Base-by-base conservation (phyloP, 2,329 filamentous ascomycete genomes). In the Periconia digitata region DNA sequence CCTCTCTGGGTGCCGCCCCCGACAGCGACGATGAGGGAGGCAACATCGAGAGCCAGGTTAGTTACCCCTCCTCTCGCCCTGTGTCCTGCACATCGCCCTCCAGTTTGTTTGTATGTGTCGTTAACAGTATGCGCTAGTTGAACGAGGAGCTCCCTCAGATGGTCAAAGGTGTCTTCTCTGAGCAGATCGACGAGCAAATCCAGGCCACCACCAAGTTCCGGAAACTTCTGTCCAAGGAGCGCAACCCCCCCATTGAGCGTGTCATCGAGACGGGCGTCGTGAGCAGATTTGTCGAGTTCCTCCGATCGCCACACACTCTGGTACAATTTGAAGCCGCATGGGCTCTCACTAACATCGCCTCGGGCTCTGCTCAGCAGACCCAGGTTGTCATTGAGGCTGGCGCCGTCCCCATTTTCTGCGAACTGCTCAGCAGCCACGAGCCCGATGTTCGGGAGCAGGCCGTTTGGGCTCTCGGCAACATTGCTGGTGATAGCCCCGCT, bases 231-330 rank as follows among this genome's bases (percentile, higher is more conserved):
- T 96, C 91, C 60, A 99, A 99, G 79, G 94, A 99, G 80, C 90
- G 94, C 70, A 99, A 99, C 79, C 94, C 94, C 40, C 94, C 94
- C 39, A 99, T 99, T 72, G 94, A 99, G 79, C 91, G 95, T 72
- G 94, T 99, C 62, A 99, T 99, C 76, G 95, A 97, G 83, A 97
- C 94, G 50, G 94, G 94, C 68, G 94, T 99, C 57, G 94, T 99
- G 60, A 87, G 85, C 79, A 89, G 94, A 70, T 99, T 99, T 69
- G 94, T 99, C 75, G 91, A 96, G 75, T 99, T 99, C 76, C 86
- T 99, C 53, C 89, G 90, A 71, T 99, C 94, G 47, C 94, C 94
- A 57, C 94, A 99, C 76, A 97, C 94, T 27, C 84, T 99, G 41
- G 94, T 99, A 47, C 94, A 99, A 76, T 99, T 99, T 71, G 94